Percentiles rank a stretch among this genome's conserved stretches.
Evolutionary conservation across 495 filamentous ascomycete species (phyloP).

Genomic region (Aspergillus olivimuriae): DNA sequence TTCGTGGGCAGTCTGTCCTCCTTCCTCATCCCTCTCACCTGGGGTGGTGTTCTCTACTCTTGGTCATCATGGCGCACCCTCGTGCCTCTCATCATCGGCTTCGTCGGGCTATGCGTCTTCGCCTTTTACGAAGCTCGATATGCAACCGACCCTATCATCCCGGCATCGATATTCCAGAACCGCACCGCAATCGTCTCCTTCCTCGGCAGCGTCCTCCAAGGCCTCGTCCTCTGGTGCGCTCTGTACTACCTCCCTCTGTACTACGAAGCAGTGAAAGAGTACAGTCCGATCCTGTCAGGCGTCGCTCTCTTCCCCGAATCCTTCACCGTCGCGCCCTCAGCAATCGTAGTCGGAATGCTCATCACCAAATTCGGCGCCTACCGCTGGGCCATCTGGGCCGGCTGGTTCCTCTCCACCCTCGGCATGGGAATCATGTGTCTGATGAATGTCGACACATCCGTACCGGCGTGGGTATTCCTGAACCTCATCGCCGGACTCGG

Average conservation of each 20-base stretch:
- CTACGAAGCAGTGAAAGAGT: slow-evolving; percentile 48
- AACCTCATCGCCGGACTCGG: slow-evolving; percentile 45
- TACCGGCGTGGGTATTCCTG: slow-evolving; percentile 40
- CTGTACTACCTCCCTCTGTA: slow-evolving; percentile 46
- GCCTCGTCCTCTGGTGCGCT: slow-evolving; percentile 43
- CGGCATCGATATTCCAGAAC: slow-evolving; percentile 40
- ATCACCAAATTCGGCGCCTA: slow-evolving; percentile 42
- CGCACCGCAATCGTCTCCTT: slow-evolving; percentile 41
- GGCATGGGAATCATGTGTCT: slow-evolving; percentile 41
- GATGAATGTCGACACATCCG: slow-evolving; percentile 37
- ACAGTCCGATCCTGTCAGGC: slow-evolving; percentile 38
- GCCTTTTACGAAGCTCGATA: slow-evolving; percentile 14
- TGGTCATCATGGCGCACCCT: slow-evolving; percentile 50
- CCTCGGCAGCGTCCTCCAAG: slow-evolving; percentile 40
- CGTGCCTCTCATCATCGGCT: slow-evolving; percentile 26
- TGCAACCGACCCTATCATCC: slow-evolving; percentile 43
- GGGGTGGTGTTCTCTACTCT: slow-evolving; percentile 47
- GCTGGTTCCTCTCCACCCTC: slow-evolving; percentile 44
- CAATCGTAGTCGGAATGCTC: slow-evolving; percentile 41
- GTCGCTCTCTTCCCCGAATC: slow-evolving; percentile 44
- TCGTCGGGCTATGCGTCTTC: slow-evolving; percentile 10
- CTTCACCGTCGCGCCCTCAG: slow-evolving; percentile 45
- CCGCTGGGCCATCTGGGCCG: slow-evolving; percentile 45
- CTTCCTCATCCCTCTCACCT: slow-evolving; percentile 49
- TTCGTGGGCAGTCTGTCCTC: slow-evolving; percentile 41